phyloP scores from a whole-genome alignment of 371 early-diverging fungal genomes.

The Choanephora cucurbitarum region DNA sequence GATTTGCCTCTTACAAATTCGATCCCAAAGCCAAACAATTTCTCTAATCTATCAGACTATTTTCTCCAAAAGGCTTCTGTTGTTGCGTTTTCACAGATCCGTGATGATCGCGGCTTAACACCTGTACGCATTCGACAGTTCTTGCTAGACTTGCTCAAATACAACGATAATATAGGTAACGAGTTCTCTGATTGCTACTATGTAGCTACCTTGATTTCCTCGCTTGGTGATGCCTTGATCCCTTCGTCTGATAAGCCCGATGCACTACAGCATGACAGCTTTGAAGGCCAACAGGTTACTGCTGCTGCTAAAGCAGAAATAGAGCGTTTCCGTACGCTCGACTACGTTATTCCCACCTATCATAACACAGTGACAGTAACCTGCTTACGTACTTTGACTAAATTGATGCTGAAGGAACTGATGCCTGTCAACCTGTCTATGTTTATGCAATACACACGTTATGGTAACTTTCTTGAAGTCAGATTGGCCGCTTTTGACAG shows the following conservation, averaged over 20 bases:
- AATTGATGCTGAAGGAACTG: conserved; percentile 62
- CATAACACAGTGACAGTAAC: conserved; percentile 83
- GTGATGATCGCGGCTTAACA: conserved; percentile 66
- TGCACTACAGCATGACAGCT: conserved; percentile 39
- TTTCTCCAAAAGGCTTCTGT: conserved; percentile 86
- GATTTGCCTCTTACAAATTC: conserved; percentile 51
- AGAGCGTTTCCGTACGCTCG: conserved; percentile 77
- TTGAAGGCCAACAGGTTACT: conserved; percentile 55
- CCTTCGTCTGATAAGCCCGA: conserved; percentile 47
- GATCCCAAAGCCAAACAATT: conserved; percentile 87
- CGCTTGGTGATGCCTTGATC: conserved; percentile 71
- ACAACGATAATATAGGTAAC: conserved; percentile 93
- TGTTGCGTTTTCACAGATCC: conserved; percentile 70
- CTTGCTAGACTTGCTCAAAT: conserved; percentile 75
- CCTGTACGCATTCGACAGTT: conserved; percentile 70
- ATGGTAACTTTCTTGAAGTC: conserved; percentile 66
- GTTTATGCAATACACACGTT: conserved; percentile 65
- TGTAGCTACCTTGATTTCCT: conserved; percentile 69
- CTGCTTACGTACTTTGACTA: conserved; percentile 59
- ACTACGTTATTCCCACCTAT: conserved; percentile 82
- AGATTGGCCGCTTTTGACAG: conserved; percentile 69
- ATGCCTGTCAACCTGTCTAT: conserved; percentile 66
- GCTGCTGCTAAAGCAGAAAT: conserved; percentile 71
- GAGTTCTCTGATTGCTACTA: conserved; percentile 84
- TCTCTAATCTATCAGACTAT: conserved; percentile 82